These are phyloP conservation scores for Hygrophorus pudorinus DNA, from an alignment of 768 basidiomycete genomes.

Conservation along the genomic window DNA sequence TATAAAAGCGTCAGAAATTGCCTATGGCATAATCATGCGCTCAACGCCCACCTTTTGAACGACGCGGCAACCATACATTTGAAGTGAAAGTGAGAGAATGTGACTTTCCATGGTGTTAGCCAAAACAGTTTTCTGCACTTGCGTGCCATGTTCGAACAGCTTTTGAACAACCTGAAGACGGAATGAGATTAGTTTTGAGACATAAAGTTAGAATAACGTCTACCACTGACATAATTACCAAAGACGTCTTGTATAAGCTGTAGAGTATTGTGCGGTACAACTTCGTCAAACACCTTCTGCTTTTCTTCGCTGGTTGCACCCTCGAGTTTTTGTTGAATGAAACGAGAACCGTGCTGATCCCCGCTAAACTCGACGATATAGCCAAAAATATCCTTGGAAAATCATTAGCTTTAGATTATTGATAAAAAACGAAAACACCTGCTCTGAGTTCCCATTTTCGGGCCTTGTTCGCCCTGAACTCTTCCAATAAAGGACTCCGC, in stretches of 20 bases:
- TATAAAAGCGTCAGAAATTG: conserved; percentile 21
- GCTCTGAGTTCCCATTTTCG: conserved; percentile 79
- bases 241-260: conserved; percentile 87
- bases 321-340: conserved; percentile 86
- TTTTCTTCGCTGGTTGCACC: conserved; percentile 69
- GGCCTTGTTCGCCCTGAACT: conserved; percentile 73
- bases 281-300: conserved; percentile 76
- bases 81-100: conserved; percentile 65
- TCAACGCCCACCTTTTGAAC: conserved; percentile 66
- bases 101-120: conserved; percentile 69
- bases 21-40: neutral
- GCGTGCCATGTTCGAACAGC: conserved; percentile 79
- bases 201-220: neutral
- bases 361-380: conserved; percentile 85
- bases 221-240: conserved; percentile 79
- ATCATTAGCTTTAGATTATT: conserved; percentile 1
- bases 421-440: conserved; percentile 14
- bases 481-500: conserved; percentile 71
- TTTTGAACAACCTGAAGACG: conserved; percentile 80
- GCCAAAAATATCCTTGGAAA: conserved; percentile 69
- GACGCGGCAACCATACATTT: conserved; percentile 96
- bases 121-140: conserved; percentile 60
- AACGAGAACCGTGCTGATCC: conserved; percentile 97
- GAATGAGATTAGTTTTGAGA: neutral
- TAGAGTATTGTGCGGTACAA: conserved; percentile 65